Evolutionary conservation across 1,284 basidiomycete genomes (phyloP).

Genomic region (Cryptococcus sp.): DNA sequence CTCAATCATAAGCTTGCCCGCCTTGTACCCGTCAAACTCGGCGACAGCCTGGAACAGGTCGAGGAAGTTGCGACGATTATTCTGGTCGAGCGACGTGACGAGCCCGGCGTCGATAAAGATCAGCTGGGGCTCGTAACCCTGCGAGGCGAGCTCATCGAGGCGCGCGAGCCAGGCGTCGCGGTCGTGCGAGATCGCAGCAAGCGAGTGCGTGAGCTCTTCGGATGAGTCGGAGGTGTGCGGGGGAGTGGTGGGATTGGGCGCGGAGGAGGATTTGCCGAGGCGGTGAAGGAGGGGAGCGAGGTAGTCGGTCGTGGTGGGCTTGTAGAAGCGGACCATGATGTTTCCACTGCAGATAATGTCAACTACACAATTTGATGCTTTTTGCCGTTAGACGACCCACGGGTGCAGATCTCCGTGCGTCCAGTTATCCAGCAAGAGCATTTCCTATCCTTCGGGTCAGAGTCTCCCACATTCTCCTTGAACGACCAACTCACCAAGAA

Average conservation of each 20-base stretch:
- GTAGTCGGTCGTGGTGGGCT: constrained; percentile 64
- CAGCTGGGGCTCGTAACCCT: constrained; percentile 88
- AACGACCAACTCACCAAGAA: constrained; percentile 67
- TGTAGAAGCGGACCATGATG: constrained; percentile 95
- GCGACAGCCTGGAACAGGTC: constrained; percentile 95
- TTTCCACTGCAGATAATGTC: constrained; percentile 72
- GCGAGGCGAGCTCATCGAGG: constrained; percentile 61
- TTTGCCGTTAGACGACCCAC: constrained; percentile 22
- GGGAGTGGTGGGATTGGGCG: constrained; percentile 17
- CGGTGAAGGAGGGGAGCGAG: constrained; percentile 49
- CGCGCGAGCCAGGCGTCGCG: constrained; percentile 68
- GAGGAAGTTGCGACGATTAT: constrained; percentile 86
- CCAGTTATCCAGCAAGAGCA: constrained; percentile 97
- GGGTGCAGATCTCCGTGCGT: constrained; percentile 81
- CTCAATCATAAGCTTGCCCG: constrained; percentile 93
- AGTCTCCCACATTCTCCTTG: background rate
- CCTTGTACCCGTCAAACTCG: constrained; percentile 92
- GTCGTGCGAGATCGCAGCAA: constrained; percentile 60
- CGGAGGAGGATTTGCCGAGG: constrained; percentile 25
- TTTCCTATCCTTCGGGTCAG: constrained; percentile 61
- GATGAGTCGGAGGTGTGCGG: constrained; percentile 16
- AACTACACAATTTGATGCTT: background rate
- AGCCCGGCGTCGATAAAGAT: constrained; percentile 96
- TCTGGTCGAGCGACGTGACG: constrained; percentile 76
- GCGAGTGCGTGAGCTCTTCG: constrained; percentile 62